A percentile compares a stretch with the other conserved stretches of the same genome.
These are phyloP conservation scores for Dioszegia hungarica DNA, from an alignment of 768 basidiomycete species.

Conservation along the genomic window DNA sequence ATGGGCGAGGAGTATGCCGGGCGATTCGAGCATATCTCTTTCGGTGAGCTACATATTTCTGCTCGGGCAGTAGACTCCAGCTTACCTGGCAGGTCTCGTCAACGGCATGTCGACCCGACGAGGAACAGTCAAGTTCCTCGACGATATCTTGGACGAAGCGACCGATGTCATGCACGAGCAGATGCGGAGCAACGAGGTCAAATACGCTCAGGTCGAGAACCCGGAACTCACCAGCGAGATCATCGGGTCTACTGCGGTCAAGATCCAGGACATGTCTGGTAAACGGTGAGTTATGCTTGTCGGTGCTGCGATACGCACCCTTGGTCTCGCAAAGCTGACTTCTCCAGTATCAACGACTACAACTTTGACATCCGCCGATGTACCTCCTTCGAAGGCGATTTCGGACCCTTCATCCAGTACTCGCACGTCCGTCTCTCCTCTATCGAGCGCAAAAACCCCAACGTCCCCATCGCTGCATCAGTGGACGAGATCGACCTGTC, in stretches of 20 bases:
- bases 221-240: constrained; percentile 72
- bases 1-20: constrained; percentile 87
- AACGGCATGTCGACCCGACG: constrained; percentile 82
- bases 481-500: constrained; percentile 60
- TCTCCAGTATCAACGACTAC: constrained; percentile 85
- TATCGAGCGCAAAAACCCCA: constrained; percentile 84
- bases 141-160: constrained; percentile 76
- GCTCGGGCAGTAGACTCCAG: not conserved
- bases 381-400: constrained; percentile 89
- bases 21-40: constrained; percentile 75
- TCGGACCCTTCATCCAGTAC: constrained; percentile 82
- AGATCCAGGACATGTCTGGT: constrained; percentile 95
- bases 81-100: constrained; percentile 57
- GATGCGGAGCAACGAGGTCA: constrained; percentile 90
- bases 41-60: constrained; percentile 54
- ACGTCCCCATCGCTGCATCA: constrained; percentile 62
- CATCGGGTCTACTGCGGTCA: constrained; percentile 90
- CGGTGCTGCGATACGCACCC: not conserved
- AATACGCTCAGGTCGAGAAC: constrained; percentile 81
- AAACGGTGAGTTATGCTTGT: constrained; percentile 61
- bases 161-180: constrained; percentile 88
- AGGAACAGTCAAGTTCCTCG: constrained; percentile 90
- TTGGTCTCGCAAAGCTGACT: no score
- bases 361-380: constrained; percentile 90
- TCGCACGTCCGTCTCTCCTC: constrained; percentile 89